These are phyloP conservation scores for Ceratocystis harringtonii DNA, from an alignment of 2,329 filamentous ascomycete genomes.

Conservation along the genomic window DNA sequence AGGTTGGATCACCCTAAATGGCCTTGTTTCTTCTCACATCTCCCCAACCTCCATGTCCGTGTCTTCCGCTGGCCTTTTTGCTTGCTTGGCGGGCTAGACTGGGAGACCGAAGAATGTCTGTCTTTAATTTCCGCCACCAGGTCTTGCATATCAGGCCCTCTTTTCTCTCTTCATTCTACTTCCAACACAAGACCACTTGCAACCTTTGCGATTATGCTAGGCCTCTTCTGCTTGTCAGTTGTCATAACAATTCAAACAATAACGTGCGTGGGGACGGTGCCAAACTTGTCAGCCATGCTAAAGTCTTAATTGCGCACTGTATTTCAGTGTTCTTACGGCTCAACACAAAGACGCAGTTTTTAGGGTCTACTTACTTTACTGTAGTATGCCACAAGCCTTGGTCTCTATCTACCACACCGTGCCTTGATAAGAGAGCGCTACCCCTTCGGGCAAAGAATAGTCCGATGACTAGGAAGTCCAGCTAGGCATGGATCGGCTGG, in stretches of 20 bases:
- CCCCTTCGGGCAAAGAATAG: not conserved
- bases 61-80: not conserved
- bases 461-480: not conserved
- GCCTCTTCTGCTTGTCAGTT: too few relatives aligned
- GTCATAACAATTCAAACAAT: too few relatives aligned
- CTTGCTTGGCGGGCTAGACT: not conserved
- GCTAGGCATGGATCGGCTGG: not conserved
- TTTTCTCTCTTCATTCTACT: too few relatives aligned
- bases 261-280: too few relatives aligned
- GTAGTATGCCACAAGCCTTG: not conserved
- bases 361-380: not conserved
- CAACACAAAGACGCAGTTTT: too few relatives aligned
- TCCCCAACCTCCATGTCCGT: not conserved
- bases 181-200: too few relatives aligned
- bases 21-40: not conserved
- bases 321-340: too few relatives aligned
- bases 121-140: not conserved
- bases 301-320: too few relatives aligned
- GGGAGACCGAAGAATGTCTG: not conserved
- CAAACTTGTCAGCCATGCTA: too few relatives aligned
- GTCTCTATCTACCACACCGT: not conserved
- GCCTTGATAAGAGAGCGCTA: not conserved
- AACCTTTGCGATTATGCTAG: too few relatives aligned
- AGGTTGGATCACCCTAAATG: too few relatives aligned
- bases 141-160: not conserved